Evolutionary conservation across 371 early-diverging fungal species (phyloP).

Genomic region (Dichotomocladium elegans): DNA sequence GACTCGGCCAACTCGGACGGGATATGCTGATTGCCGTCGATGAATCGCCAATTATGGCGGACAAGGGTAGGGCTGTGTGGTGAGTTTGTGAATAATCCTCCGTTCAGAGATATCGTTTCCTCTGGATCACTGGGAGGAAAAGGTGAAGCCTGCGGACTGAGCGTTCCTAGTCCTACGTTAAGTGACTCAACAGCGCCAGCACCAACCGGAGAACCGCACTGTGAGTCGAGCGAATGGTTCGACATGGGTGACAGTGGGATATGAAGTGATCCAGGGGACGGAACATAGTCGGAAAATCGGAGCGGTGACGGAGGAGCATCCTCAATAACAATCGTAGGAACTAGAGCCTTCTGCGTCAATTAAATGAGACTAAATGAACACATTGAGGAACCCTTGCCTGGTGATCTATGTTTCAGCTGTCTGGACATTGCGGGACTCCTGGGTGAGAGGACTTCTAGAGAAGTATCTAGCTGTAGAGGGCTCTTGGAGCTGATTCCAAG

Average conservation of each 20-base stretch:
- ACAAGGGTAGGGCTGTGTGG: constrained; percentile 10
- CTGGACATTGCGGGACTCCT: background rate
- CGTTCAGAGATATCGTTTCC: constrained; percentile 6
- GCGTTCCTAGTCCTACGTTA: constrained; percentile 16
- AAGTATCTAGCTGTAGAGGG: constrained; percentile 3
- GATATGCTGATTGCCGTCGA: constrained; percentile 33
- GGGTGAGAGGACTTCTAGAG: constrained; percentile 2
- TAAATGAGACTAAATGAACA: background rate
- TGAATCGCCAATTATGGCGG: constrained; percentile 22
- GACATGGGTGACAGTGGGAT: constrained; percentile 29
- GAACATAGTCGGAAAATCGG: constrained; percentile 1
- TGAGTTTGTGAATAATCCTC: constrained; percentile 1
- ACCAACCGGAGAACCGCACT: constrained; percentile 12
- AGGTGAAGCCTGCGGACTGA: constrained; percentile 15
- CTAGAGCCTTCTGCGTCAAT: constrained; percentile 3
- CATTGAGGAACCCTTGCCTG: background rate
- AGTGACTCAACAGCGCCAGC: constrained; percentile 13
- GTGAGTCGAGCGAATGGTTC: constrained; percentile 20
- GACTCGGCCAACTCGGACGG: constrained; percentile 28
- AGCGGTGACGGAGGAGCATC: constrained; percentile 17
- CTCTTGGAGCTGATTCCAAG: constrained; percentile 16
- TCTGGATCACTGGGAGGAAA: constrained; percentile 16
- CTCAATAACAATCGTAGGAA: constrained; percentile 37
- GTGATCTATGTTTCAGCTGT: constrained; percentile 1
- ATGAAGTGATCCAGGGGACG: constrained; percentile 6